Evolutionary conservation across 2,329 filamentous ascomycete species (phyloP), one percentile per base, ranked within the genome.

Genomic region (Tolypocladium capitatum): DNA sequence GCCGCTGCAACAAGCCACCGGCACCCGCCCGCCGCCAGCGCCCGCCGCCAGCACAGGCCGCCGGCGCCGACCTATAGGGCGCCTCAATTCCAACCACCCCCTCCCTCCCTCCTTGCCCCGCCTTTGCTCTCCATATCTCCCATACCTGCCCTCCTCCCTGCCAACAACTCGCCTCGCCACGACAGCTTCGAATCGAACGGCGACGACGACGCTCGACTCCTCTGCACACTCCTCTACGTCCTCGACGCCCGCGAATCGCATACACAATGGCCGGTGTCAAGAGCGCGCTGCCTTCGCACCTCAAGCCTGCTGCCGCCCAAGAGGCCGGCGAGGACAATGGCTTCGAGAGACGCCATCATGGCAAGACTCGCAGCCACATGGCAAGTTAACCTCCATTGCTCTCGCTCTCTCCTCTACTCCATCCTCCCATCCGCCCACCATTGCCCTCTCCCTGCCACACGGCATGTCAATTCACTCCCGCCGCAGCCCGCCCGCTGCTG

Each of bases 281-380:
- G 73, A 81, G 79, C 69, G 85, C 86, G 54, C 73, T 96, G 59
- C 88, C 90, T 55, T 75, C 85, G 40, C 91, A 94, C 75, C 77
- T 96, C 60, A 91, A 88, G 77, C 76, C 81, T 52, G 60, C n/a
- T n/a, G n/a, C n/a, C n/a, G n/a, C 59, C 57, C 73, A 67, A 45
- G 68, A 66, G 33, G 69, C 68, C 49, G 62, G 63, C 50, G 70
- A 74, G 45, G 70, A 72, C 52, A 61, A 61, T 53, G 71, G 70
- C 54, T 74, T 80, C 55, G 70, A 75, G 58, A 73, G 75, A 53
- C 81, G 82, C 64, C 86, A 87, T 64, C 84, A 90, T 68, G 85
- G 85, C 71, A 90, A 90, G 78, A 85, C 84, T 57, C 83, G 85
- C 67, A 88, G 84, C 52, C 85, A 90, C 69, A 86, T 90, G 80